Conservation (phyloP, 208 protist genomes). For the Wallacemonas sp. region DNA sequence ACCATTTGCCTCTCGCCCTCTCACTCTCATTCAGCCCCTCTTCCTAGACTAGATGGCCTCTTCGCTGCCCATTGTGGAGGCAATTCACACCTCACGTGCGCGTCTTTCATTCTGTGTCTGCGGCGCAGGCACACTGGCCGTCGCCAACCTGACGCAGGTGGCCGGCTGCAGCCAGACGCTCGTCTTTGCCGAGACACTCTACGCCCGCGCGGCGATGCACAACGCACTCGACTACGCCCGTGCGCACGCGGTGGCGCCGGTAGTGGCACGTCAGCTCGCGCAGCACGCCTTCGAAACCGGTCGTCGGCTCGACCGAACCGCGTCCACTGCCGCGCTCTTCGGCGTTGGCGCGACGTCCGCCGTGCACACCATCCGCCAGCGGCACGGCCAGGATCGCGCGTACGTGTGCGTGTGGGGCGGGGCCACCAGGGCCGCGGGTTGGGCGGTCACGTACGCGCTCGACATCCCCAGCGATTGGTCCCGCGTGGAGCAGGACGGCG, state of each 20-base stretch:
- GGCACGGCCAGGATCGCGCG: slow-evolving; percentile 38
- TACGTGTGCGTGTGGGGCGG: slow-evolving; percentile 55
- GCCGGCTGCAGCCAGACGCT: slow-evolving; percentile 64
- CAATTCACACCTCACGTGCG: slow-evolving; percentile 43
- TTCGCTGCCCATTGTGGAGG: slow-evolving; percentile 26
- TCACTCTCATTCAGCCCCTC: too few relatives aligned
- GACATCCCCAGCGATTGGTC: slow-evolving; percentile 31
- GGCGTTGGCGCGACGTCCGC: slow-evolving; percentile 69
- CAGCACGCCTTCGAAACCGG: slow-evolving; percentile 57
- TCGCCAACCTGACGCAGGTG: slow-evolving; percentile 45
- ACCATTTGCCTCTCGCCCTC: too few relatives aligned
- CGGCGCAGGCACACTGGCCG: slow-evolving; percentile 46
- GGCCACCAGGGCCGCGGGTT: background rate
- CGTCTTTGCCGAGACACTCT: slow-evolving; percentile 44
- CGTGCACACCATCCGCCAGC: slow-evolving; percentile 37
- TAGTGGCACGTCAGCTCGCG: slow-evolving; percentile 49
- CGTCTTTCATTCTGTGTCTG: slow-evolving; percentile 45
- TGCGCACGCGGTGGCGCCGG: slow-evolving; percentile 26
- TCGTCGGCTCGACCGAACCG: slow-evolving; percentile 1
- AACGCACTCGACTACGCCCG: slow-evolving; percentile 52
- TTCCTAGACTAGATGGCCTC: background rate
- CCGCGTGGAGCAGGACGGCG: slow-evolving; percentile 47
- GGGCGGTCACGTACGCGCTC: slow-evolving; percentile 27
- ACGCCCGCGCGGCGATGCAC: slow-evolving; percentile 29
- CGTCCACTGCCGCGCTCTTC: slow-evolving; percentile 26